Evolutionary conservation across 768 basidiomycete species (phyloP), one percentile per base, ranked within the genome.

Genomic region (Podaxis sp.): DNA sequence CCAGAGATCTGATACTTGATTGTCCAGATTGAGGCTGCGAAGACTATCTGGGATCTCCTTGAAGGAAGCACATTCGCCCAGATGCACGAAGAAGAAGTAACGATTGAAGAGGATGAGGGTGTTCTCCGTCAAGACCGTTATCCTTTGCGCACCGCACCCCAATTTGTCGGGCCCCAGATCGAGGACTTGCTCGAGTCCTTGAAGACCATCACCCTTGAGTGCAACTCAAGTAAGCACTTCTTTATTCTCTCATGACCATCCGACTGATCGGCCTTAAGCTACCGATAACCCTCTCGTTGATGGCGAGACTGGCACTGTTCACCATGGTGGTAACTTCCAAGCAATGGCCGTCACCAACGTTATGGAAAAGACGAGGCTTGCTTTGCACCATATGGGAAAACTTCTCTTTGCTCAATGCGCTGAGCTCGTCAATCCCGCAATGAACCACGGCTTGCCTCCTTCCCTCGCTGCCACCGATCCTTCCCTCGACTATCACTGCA

Each of bases 251-350:
- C 14, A 13, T 50, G 7, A 16, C 44, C 50, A 10, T 18, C 32
- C 37, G 28, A 38, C 61, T 60, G 28, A 66, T 61, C 28, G 14
- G n/a, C 46, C 51, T 62, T 48, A 57, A 90, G 88, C 93, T 18
- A 95, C 93, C 3, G 93, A 95, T 69, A 95, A 95, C 69, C 93
- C 93, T 1, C 81, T 95, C 6, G 77, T 93, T 40, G 89, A 95
- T 62, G 79, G 79, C 44, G 79, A 85, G 65, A 82, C 82, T 4
- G 84, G 85, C 1, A 76, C 74, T 55, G 77, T 93, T 18, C 89
- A 93, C 70, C 82, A 93, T 59, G 93, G 91, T 32, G 93, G 93
- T 14, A 94, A 94, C 70, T 95, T 95, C 83, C 92, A 94, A 69
- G 90, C 91, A 0, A 89, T 91, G 81, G 79, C 90, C 2, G 85